These are phyloP conservation scores for Vitis labrusca DNA, from an alignment of 164 flowering plant species.

Conservation along the genomic window DNA sequence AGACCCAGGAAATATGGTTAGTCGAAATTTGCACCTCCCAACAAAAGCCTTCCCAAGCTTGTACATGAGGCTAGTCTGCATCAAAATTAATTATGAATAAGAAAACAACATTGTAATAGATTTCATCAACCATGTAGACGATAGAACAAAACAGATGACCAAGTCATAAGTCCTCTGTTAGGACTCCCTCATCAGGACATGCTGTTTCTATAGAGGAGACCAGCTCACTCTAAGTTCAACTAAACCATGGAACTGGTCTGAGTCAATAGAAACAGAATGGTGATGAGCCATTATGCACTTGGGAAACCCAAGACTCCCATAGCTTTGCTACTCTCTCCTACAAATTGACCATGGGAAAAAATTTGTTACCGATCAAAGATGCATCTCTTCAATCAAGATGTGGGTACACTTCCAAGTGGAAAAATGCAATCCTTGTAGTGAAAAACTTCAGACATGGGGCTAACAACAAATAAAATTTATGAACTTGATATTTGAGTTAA, in stretches of 20 bases:
- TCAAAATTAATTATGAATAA: background rate
- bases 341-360: background rate
- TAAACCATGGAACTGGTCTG: background rate
- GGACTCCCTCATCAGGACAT: background rate
- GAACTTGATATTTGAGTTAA: too few species aligned
- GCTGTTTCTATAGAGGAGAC: background rate
- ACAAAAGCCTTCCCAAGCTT: slow-evolving; percentile 64
- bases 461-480: too few species aligned
- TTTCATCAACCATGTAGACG: background rate
- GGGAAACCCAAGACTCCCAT: background rate
- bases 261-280: background rate
- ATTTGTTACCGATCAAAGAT: too few species aligned
- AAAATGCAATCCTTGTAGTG: too few species aligned
- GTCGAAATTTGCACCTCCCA: slow-evolving; percentile 57
- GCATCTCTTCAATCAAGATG: too few species aligned
- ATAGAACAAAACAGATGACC: background rate
- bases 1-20: slow-evolving; percentile 65
- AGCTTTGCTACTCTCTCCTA: background rate
- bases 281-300: background rate
- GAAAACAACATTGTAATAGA: background rate
- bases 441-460: too few species aligned
- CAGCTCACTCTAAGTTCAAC: background rate
- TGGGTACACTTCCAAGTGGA: too few species aligned
- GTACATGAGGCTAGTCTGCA: slow-evolving; percentile 80
- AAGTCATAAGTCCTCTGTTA: background rate